Base-by-base conservation (phyloP, 2,329 filamentous ascomycete species). In the Colletotrichum simmondsii region DNA sequence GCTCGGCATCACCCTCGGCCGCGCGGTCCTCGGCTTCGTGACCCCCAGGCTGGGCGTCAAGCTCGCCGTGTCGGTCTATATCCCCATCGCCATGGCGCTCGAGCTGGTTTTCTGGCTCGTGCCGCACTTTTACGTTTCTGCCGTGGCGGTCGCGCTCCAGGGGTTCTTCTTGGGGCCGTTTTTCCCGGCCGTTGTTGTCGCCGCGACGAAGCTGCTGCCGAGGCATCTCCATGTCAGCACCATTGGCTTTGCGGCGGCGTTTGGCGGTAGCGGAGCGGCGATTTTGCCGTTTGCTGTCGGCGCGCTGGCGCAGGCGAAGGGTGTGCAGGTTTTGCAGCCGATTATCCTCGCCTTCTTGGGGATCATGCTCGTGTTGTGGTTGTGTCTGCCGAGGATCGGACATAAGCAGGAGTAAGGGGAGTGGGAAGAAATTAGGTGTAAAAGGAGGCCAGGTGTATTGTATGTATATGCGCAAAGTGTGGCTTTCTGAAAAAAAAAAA, bases 71-170 rank as follows among this genome's bases (percentile, higher is more conserved):
- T 78, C 85, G 77, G 83, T 87, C 30, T 97, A 96, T 81, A 87
- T 95, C 3, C 82, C 88, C 5, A 78, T 91, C 19, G 87, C 90
- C 3, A 91, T 94, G 78, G 90, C 79, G 0, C 85, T 94, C 5
- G 89, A 94, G 77, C 87, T 96, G 0, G 81, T 96, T 53, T 94
- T 96, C 84, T 97, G 94, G 94, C 90, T 95, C 2, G 92, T 97
- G 0, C 94, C 94, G 0, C 88, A 92, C 65, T 94, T 95, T 79
- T 89, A 93, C 77, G 92, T 94, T 6, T 94, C 92, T 0, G 92
- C 93, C 0, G 87, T 95, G 2, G 91, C 92, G 5, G 91, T 95
- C 12, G 85, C 91, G 0, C 80, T 96, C 0, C 89, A 94, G 73
- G 94, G 94, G 0, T 95, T 96, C 85, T 94, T 95, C 78, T 86